Conservation (phyloP, 805 yeast genomes). For the Wickerhamomyces bisporus region DNA sequence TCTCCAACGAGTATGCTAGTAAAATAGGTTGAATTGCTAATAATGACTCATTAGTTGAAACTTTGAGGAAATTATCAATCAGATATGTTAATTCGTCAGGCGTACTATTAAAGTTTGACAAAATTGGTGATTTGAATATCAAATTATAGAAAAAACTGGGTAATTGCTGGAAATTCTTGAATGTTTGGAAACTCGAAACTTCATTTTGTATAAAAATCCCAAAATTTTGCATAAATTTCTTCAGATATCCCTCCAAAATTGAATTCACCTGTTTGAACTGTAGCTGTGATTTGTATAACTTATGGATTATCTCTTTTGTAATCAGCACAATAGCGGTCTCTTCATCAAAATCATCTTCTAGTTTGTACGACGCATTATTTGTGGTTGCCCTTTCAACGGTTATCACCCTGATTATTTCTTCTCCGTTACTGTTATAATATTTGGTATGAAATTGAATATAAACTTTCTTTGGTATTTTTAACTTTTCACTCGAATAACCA, state of each 20-base stretch:
- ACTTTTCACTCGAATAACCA: conserved; percentile 24
- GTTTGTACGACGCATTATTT: conserved; percentile 34
- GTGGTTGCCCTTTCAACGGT: conserved; percentile 61
- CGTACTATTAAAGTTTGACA: conserved; percentile 91
- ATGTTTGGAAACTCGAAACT: conserved; percentile 70
- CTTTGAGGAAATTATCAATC: conserved; percentile 79
- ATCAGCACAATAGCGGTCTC: conserved; percentile 92
- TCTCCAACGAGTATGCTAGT: conserved; percentile 56
- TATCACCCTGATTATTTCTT: conserved; percentile 78
- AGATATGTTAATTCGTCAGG: conserved; percentile 97
- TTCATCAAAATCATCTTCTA: conserved; percentile 73
- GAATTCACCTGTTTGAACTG: conserved; percentile 83
- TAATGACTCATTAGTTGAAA: conserved; percentile 84
- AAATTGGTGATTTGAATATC: conserved; percentile 82
- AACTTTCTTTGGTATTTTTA: conserved; percentile 27
- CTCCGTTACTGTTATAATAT: conserved; percentile 86
- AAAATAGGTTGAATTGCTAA: conserved; percentile 96
- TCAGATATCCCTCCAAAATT: conserved; percentile 83
- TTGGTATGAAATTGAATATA: conserved; percentile 79
- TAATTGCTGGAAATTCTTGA: conserved; percentile 72
- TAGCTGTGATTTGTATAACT: conserved; percentile 55
- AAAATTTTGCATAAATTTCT: conserved; percentile 80
- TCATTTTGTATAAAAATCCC: conserved; percentile 88
- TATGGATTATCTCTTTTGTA: conserved; percentile 81
- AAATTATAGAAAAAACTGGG: conserved; percentile 93